Evolutionary conservation across 1,139 yeast genomes (phyloP).

Genomic region (Sugiyamaella xylanicola): DNA sequence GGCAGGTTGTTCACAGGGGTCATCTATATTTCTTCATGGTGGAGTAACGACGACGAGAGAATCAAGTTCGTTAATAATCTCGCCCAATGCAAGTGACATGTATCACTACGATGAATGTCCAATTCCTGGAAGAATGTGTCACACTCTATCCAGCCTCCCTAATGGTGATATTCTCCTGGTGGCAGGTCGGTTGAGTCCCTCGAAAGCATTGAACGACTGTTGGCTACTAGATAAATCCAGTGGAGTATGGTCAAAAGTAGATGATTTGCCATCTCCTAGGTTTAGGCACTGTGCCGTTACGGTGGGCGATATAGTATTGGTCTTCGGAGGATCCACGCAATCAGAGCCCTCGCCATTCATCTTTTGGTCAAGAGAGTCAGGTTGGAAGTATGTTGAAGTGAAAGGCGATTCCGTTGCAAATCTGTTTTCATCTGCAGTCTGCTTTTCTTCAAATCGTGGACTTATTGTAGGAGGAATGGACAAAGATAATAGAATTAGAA

Average conservation of each 20-base stretch:
- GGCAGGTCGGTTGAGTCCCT: conserved; percentile 75
- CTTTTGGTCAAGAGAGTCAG: conserved; percentile 27
- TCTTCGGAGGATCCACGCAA: conserved; percentile 55
- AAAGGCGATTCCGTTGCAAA: conserved; percentile 9
- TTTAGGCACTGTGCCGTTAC: conserved; percentile 57
- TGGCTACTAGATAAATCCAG: conserved; percentile 41
- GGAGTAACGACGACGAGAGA: conserved; percentile 57
- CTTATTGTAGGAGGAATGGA: conserved; percentile 59
- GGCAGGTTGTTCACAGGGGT: conserved; percentile 46
- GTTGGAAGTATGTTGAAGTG: conserved; percentile 29
- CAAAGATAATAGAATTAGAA: conserved; percentile 44
- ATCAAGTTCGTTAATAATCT: conserved; percentile 32
- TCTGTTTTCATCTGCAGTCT: conserved; percentile 39
- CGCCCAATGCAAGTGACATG: conserved; percentile 9
- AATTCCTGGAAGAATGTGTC: conserved; percentile 58
- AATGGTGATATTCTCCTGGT: conserved; percentile 46
- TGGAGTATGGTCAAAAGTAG: conserved; percentile 45
- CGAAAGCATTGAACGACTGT: conserved; percentile 47
- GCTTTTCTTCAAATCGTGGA: conserved; percentile 43
- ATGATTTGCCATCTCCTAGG: conserved; percentile 50
- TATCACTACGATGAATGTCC: conserved; percentile 14
- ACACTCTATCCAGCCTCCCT: conserved; percentile 49
- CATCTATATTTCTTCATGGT: conserved; percentile 50
- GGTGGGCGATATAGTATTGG: conserved; percentile 45
- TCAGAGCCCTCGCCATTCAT: conserved; percentile 36